Conservation (phyloP, 768 basidiomycete genomes). For the Pleurotus citrinopileatus region DNA sequence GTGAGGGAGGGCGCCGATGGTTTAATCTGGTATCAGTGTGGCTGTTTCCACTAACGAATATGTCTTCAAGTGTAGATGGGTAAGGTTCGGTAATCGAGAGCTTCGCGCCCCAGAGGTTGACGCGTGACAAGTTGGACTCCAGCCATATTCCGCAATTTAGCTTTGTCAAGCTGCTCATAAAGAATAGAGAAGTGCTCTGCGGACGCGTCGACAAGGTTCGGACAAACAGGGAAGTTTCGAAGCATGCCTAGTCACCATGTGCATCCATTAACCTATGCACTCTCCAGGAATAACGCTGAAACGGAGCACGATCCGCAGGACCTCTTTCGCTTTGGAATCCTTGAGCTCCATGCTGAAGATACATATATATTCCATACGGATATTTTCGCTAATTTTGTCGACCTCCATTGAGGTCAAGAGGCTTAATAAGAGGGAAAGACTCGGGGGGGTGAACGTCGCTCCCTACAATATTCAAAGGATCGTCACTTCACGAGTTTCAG, state of each 20-base stretch:
- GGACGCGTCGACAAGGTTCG: not conserved
- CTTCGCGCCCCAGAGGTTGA: no score
- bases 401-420: not conserved
- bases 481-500: not conserved
- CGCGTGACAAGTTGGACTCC: not conserved
- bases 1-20: no score
- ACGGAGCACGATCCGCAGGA: not conserved
- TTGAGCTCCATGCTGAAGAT: not conserved
- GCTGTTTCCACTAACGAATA: no score
- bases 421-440: not conserved
- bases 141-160: not conserved
- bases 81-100: not conserved
- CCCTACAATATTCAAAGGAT: not conserved
- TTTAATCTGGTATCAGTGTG: no score
- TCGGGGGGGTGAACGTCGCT: not conserved
- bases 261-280: not conserved
- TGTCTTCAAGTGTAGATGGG: no score
- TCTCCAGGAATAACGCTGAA: not conserved
- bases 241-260: not conserved
- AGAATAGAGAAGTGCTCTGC: not conserved
- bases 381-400: not conserved
- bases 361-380: not conserved
- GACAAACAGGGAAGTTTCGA: not conserved
- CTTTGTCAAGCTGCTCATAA: not conserved
- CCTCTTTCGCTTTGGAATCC: not conserved